A percentile compares a stretch with the other conserved stretches of the same genome.
Evolutionary conservation across 1,139 yeast species (phyloP).

Genomic region (Blastobotrys petasosporus): DNA sequence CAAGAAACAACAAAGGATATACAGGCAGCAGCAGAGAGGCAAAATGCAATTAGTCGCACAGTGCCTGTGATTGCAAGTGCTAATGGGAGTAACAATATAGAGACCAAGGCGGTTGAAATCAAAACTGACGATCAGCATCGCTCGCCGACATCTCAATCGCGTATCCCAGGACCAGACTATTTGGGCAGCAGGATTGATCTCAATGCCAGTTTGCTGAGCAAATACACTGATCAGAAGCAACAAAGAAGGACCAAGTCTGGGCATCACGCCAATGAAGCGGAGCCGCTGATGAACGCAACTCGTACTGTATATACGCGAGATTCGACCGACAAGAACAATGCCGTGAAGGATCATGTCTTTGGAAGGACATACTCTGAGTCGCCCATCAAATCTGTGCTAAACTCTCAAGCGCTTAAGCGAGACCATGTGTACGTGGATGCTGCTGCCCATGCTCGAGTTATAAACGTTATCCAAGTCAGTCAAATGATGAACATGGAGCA

Average conservation of each 20-base stretch:
- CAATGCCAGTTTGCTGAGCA: constrained; percentile 8
- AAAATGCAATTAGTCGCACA: no score
- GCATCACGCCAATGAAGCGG: background rate
- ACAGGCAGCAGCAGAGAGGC: no score
- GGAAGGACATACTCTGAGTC: constrained; percentile 11
- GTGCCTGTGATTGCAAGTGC: no score
- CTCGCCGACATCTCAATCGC: background rate
- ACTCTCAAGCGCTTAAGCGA: background rate
- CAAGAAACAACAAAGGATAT: no score
- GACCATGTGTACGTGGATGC: constrained; percentile 10
- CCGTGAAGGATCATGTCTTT: constrained; percentile 14
- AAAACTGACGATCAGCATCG: no score
- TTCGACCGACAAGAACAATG: constrained; percentile 9
- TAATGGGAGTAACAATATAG: no score
- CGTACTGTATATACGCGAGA: constrained; percentile 13
- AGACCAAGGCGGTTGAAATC: no score
- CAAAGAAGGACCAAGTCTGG: constrained; percentile 1
- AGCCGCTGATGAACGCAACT: constrained; percentile 10
- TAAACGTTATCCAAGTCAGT: constrained; percentile 15
- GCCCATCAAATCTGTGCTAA: background rate
- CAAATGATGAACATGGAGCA: constrained; percentile 16
- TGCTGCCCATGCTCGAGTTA: constrained; percentile 10
- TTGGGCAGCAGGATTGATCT: constrained; percentile 11
- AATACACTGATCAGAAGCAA: constrained; percentile 8
- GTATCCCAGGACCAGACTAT: constrained; percentile 7